phyloP scores from a whole-genome alignment of 179 eudicot genomes.

The Beta lomatogona region DNA sequence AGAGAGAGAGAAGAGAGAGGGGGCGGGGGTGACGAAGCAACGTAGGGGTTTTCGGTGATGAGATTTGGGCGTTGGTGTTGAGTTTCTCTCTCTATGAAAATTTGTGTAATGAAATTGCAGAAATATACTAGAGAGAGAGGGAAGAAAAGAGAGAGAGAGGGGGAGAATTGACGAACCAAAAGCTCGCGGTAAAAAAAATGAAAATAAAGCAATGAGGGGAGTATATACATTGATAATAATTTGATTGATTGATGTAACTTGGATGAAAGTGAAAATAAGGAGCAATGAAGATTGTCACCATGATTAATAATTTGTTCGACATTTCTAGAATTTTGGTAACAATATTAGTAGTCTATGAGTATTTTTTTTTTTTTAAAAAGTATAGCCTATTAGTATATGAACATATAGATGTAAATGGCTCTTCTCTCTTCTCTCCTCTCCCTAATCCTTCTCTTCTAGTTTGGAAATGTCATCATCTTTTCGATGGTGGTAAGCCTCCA shows the following conservation, averaged over 20 bases:
- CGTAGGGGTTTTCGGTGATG: constrained; percentile 38
- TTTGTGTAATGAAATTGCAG: constrained; percentile 29
- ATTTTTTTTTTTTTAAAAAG: no score
- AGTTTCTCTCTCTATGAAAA: constrained; percentile 3
- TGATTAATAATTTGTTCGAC: no score
- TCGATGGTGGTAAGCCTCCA: no score
- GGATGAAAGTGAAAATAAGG: no score
- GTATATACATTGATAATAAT: neutral
- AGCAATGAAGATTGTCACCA: no score
- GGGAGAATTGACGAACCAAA: constrained; percentile 5
- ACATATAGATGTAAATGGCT: no score
- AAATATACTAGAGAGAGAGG: constrained; percentile 13
- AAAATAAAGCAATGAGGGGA: neutral
- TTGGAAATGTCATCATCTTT: no score
- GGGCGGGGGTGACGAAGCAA: constrained; percentile 17
- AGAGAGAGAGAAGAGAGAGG: constrained; percentile 16
- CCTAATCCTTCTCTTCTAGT: no score
- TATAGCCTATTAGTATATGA: no score
- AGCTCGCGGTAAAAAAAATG: constrained; percentile 12
- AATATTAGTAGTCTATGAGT: no score
- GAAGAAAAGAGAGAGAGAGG: constrained; percentile 6
- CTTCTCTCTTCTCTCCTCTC: no score
- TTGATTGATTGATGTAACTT: neutral
- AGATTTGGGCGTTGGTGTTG: constrained; percentile 49
- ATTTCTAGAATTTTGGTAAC: no score